A percentile compares a stretch with the other conserved stretches of the same genome.
Evolutionary conservation across 257 asterid species (phyloP).

Genomic region (Lycium barbarum): DNA sequence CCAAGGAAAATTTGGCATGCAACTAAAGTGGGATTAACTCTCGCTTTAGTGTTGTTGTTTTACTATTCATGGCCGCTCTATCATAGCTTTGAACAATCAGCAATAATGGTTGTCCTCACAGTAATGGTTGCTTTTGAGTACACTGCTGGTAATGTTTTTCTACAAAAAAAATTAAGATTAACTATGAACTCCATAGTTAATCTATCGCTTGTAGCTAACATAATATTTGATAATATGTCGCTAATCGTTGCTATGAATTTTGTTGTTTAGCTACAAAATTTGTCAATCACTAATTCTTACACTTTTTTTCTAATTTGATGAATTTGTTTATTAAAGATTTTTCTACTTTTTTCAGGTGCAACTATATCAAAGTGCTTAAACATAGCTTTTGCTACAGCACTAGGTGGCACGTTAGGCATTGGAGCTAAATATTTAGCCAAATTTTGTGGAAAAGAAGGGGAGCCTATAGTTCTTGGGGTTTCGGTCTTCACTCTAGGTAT

Average conservation of each 20-base stretch:
- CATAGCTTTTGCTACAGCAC: slow-evolving; percentile 58
- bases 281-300: background rate
- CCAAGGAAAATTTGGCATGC: slow-evolving; percentile 46
- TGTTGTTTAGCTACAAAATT: background rate
- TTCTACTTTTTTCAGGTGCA: slow-evolving; percentile 48
- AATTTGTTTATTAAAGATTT: background rate
- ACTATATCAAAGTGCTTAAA: slow-evolving; percentile 63
- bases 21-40: slow-evolving; percentile 49
- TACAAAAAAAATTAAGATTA: background rate
- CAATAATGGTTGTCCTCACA: slow-evolving; percentile 52
- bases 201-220: background rate
- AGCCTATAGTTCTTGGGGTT: slow-evolving; percentile 57
- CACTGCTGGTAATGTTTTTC: slow-evolving; percentile 40
- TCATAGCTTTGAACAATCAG: slow-evolving; percentile 46
- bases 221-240: background rate
- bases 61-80: slow-evolving; percentile 44
- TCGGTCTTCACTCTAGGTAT: slow-evolving; percentile 61
- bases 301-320: background rate
- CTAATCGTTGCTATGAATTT: background rate
- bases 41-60: slow-evolving; percentile 40
- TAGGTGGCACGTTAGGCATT: slow-evolving; percentile 62
- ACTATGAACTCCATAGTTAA: background rate
- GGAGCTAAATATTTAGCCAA: slow-evolving; percentile 64
- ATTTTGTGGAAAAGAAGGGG: slow-evolving; percentile 54
- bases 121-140: slow-evolving; percentile 51